Evolutionary conservation across 116 monocot genomes (phyloP).

Genomic region (Posidonia oceanica): DNA sequence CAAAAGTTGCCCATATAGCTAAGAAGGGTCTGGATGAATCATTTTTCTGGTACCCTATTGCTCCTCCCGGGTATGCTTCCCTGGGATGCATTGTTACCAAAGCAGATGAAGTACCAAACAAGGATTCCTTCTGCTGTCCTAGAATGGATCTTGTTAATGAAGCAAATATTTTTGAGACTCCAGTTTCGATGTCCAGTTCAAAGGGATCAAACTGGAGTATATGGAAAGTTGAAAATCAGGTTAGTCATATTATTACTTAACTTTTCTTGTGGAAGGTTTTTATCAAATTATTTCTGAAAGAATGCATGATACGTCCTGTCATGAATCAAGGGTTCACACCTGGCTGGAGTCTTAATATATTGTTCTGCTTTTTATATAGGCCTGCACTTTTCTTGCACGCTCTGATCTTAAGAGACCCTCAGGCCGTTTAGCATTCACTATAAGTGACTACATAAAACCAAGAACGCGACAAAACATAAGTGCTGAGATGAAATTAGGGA

Average conservation of each 20-base stretch:
- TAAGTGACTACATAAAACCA: constrained; percentile 68
- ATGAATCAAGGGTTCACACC: too few relatives aligned
- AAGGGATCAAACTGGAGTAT: constrained; percentile 86
- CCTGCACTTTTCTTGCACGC: constrained; percentile 82
- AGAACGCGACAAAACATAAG: constrained; percentile 72
- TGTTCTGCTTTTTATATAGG: constrained; percentile 36
- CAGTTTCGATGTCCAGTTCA: constrained; percentile 62
- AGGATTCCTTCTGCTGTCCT: constrained; percentile 75
- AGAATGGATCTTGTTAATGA: constrained; percentile 78
- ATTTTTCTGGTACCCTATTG: constrained; percentile 86
- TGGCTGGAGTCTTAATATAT: background rate
- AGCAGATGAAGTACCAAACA: constrained; percentile 58
- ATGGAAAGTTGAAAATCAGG: constrained; percentile 99
- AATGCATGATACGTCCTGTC: too few relatives aligned
- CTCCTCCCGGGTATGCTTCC: constrained; percentile 93
- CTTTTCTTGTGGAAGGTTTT: background rate
- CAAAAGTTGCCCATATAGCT: constrained; percentile 61
- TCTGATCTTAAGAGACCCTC: constrained; percentile 86
- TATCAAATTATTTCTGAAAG: too few relatives aligned
- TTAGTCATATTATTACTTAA: constrained; percentile 6
- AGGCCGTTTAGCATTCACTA: constrained; percentile 52
- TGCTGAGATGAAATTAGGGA: constrained; percentile 86
- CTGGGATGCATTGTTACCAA: constrained; percentile 83
- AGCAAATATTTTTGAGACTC: constrained; percentile 52
- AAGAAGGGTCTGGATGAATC: constrained; percentile 76